Evolutionary conservation across 352 stramenopile genomes (phyloP).

Genomic region (Phytophthora aleatoria): DNA sequence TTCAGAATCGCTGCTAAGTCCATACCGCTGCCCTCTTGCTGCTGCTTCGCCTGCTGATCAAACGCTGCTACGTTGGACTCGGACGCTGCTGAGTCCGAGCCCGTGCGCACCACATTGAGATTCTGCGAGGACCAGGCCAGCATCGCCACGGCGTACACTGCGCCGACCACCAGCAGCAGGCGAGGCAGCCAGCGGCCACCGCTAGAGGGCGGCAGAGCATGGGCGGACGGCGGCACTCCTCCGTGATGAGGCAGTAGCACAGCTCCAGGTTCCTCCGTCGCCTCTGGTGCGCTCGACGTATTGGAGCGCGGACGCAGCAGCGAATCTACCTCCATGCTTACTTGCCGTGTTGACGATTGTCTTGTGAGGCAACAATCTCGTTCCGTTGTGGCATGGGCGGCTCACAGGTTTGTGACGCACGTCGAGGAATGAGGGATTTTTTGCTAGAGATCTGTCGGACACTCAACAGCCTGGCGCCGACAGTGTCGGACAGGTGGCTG

Average conservation of each 20-base stretch:
- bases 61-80: constrained; percentile 5
- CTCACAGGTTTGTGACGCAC: constrained; percentile 14
- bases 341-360: constrained; percentile 11
- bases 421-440: constrained; percentile 22
- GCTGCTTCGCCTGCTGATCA: neutral
- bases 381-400: constrained; percentile 17
- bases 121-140: constrained; percentile 35
- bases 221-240: neutral
- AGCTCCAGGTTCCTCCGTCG: neutral
- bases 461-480: neutral
- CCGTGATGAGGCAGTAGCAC: constrained; percentile 11
- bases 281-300: constrained; percentile 1
- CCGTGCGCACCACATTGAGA: constrained; percentile 16
- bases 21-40: constrained; percentile 5
- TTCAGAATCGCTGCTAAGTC: constrained; percentile 23
- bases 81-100: constrained; percentile 10
- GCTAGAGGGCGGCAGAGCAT: constrained; percentile 11
- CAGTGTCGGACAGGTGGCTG: neutral
- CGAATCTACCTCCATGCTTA: constrained; percentile 24
- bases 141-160: constrained; percentile 31
- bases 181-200: constrained; percentile 23
- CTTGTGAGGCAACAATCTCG: constrained; percentile 7
- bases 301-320: constrained; percentile 26
- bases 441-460: constrained; percentile 18
- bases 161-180: constrained; percentile 24